Percentiles rank a stretch among this genome's conserved stretches.
These are phyloP conservation scores for Penicillium turbatum DNA, from an alignment of 495 filamentous ascomycete genomes.

Conservation along the genomic window DNA sequence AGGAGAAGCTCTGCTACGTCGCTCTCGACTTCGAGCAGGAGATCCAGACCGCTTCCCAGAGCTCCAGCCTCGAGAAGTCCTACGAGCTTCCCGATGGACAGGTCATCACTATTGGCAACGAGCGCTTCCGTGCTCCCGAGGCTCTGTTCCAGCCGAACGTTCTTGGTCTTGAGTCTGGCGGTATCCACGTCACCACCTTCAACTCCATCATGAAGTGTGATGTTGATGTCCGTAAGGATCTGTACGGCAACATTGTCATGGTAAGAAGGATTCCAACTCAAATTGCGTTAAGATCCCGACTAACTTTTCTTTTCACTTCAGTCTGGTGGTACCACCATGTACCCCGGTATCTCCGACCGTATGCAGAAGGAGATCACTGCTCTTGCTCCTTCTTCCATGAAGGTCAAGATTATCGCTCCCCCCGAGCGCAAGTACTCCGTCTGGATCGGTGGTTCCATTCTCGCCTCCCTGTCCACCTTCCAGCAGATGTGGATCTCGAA, in stretches of 20 bases:
- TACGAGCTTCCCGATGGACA: conserved; percentile 99
- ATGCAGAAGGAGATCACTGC: conserved; percentile 99
- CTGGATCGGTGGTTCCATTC: conserved; percentile 99
- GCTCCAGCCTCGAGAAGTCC: conserved; percentile 98
- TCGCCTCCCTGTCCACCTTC: conserved; percentile 99
- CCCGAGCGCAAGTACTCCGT: conserved; percentile 84
- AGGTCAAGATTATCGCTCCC: conserved; percentile 76
- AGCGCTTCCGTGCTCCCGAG: conserved; percentile 99
- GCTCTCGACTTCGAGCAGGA: conserved; percentile 99
- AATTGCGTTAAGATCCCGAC: neutral
- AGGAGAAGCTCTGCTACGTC: conserved; percentile 99
- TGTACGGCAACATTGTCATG: conserved; percentile 99
- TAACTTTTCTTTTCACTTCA: conserved; percentile 31
- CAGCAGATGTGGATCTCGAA: conserved; percentile 99
- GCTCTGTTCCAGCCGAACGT: conserved; percentile 99
- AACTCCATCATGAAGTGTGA: conserved; percentile 99
- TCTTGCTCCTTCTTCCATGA: conserved; percentile 93
- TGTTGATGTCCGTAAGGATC: conserved; percentile 98
- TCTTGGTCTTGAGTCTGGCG: conserved; percentile 93
- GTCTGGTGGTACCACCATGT: conserved; percentile 99
- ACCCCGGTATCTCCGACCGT: conserved; percentile 99
- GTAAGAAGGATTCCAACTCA: conserved; percentile 50
- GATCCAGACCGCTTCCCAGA: conserved; percentile 98
- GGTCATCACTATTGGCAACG: conserved; percentile 99
- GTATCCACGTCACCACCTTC: conserved; percentile 99